Evolutionary conservation across 2,329 filamentous ascomycete species (phyloP).

Genomic region (Sclerotiophoma versabilis): DNA sequence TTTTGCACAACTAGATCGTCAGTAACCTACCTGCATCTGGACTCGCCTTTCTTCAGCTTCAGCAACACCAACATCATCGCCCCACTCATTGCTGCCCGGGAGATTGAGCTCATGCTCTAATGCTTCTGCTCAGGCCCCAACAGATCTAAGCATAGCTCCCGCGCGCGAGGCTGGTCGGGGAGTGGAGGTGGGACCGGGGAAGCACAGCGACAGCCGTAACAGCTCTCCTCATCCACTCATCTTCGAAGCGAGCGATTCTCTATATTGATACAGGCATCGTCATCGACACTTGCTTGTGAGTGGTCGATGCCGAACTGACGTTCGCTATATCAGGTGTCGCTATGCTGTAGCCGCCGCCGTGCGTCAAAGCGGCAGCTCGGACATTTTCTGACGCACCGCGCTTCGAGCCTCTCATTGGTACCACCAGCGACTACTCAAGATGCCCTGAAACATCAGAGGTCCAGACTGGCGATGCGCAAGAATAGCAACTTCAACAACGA

Average conservation of each 20-base stretch:
- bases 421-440: constrained; percentile 49
- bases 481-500: constrained; percentile 35
- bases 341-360: constrained; percentile 45
- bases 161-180: constrained; percentile 47
- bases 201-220: constrained; percentile 38
- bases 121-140: constrained; percentile 48
- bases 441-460: constrained; percentile 45
- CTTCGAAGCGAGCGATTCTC: constrained; percentile 30
- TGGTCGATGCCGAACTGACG: constrained; percentile 38
- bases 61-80: constrained; percentile 33
- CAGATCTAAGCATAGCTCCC: constrained; percentile 47
- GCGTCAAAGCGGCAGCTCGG: constrained; percentile 46
- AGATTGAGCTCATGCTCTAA: constrained; percentile 21
- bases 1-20: too few relatives aligned
- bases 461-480: constrained; percentile 39
- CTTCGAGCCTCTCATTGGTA: constrained; percentile 43
- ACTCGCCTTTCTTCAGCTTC: constrained; percentile 27
- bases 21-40: background rate
- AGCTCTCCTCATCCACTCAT: constrained; percentile 39
- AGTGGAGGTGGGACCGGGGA: constrained; percentile 44
- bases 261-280: constrained; percentile 28
- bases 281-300: constrained; percentile 27
- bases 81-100: constrained; percentile 17
- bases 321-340: constrained; percentile 27
- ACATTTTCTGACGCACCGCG: constrained; percentile 42